A percentile compares a stretch with the other conserved stretches of the same genome.
phyloP scores from a whole-genome alignment of 768 basidiomycete genomes.

The Hortiboletus flavorubellus region DNA sequence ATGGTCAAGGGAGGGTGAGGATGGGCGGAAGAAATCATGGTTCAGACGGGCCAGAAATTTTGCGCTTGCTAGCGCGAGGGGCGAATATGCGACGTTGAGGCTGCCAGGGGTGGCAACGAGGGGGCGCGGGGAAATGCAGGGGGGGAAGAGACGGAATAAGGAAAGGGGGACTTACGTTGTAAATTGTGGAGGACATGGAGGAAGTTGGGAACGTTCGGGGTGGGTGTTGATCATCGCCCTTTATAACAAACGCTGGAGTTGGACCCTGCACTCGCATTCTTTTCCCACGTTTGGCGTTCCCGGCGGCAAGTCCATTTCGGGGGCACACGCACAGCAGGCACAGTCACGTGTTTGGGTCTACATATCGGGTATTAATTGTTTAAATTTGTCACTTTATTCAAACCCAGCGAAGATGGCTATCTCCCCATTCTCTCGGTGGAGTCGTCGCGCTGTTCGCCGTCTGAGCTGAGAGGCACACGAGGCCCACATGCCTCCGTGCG shows the following conservation, averaged over 20 bases:
- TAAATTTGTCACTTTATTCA: constrained; percentile 8
- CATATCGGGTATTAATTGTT: constrained; percentile 18
- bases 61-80: constrained; percentile 11
- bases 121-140: not conserved
- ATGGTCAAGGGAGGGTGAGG: not conserved
- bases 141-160: not conserved
- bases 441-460: not conserved
- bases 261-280: constrained; percentile 33
- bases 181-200: constrained; percentile 38
- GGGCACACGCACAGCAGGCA: constrained; percentile 23
- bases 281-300: constrained; percentile 36
- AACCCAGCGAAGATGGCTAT: constrained; percentile 26
- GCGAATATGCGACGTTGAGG: not conserved
- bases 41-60: constrained; percentile 22
- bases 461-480: not conserved
- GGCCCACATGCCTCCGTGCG: constrained; percentile 6
- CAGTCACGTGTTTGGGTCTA: constrained; percentile 26
- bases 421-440: constrained; percentile 4
- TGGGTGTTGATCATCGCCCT: constrained; percentile 40
- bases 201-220: constrained; percentile 36
- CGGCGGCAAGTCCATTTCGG: constrained; percentile 33
- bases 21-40: not conserved
- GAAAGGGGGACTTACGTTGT: constrained; percentile 31
- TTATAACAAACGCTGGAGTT: constrained; percentile 35
- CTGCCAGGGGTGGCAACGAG: not conserved